phyloP scores from a whole-genome alignment of 352 stramenopile species.

The Pythium biforme region DNA sequence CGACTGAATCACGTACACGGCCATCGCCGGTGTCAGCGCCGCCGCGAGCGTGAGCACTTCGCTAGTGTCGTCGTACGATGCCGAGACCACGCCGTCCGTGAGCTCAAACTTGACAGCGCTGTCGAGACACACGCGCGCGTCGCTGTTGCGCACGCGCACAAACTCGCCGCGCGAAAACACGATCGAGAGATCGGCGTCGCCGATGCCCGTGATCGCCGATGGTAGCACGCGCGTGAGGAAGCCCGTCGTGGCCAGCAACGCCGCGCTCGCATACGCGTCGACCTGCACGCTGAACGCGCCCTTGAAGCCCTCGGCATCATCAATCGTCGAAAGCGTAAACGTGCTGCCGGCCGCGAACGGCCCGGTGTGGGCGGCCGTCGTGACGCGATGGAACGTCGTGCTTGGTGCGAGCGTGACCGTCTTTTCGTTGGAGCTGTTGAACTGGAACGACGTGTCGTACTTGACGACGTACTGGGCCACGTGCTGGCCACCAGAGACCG shows the following conservation, averaged over 20 bases:
- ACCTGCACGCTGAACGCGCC: constrained; percentile 50
- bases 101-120: constrained; percentile 48
- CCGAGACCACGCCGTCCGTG: constrained; percentile 32
- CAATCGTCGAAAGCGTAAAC: constrained; percentile 63
- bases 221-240: constrained; percentile 58
- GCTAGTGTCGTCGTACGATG: constrained; percentile 28
- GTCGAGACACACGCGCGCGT: constrained; percentile 67
- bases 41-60: constrained; percentile 42
- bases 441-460: constrained; percentile 37
- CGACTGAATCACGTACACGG: constrained; percentile 30
- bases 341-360: constrained; percentile 58
- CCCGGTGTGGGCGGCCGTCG: constrained; percentile 61
- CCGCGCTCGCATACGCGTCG: constrained; percentile 41
- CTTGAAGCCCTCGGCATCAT: constrained; percentile 37
- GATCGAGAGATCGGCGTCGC: constrained; percentile 30
- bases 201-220: constrained; percentile 35
- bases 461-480: constrained; percentile 67
- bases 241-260: constrained; percentile 23
- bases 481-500: constrained; percentile 43
- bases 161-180: constrained; percentile 63
- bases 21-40: constrained; percentile 28
- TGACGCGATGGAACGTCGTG: constrained; percentile 59
- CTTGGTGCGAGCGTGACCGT: constrained; percentile 30
- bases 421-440: constrained; percentile 27
- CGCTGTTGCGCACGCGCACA: constrained; percentile 55